A percentile compares a stretch with the other conserved stretches of the same genome.
These are phyloP conservation scores for Diaporthe helianthi DNA, from an alignment of 2,329 filamentous ascomycete genomes.

Conservation along the genomic window DNA sequence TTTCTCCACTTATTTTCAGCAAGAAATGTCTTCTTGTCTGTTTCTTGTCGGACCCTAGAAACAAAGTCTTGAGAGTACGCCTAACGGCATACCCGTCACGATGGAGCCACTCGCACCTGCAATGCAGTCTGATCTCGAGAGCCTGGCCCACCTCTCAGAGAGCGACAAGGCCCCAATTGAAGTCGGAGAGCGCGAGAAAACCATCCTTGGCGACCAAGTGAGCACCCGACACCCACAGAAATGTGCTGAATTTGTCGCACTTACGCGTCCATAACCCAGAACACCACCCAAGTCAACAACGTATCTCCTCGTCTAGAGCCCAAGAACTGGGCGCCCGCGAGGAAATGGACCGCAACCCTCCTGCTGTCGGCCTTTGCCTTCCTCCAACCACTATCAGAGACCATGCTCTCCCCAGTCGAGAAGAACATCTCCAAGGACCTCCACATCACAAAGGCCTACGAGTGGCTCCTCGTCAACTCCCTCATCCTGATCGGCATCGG, in stretches of 20 bases:
- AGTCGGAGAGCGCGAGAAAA: not conserved
- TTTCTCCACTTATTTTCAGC: not conserved
- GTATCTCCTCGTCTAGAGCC: not conserved
- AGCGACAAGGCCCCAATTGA: not conserved
- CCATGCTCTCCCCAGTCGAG: slow-evolving; percentile 43
- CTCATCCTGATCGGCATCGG: slow-evolving; percentile 18
- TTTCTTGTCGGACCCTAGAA: not conserved
- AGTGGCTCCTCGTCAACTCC: slow-evolving; percentile 16
- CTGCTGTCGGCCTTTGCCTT: slow-evolving; percentile 59
- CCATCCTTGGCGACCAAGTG: not conserved
- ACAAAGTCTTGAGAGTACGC: not conserved
- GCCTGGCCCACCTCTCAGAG: not conserved
- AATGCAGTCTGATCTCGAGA: not conserved
- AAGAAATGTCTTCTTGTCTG: rapidly evolving
- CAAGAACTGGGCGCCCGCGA: slow-evolving; percentile 51
- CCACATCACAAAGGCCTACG: not conserved
- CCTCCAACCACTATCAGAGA: slow-evolving; percentile 58
- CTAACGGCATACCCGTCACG: not conserved
- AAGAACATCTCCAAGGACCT: not conserved
- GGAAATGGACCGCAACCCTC: slow-evolving; percentile 55
- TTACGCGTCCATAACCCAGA: not conserved
- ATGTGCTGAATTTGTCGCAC: not conserved
- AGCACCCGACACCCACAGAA: not conserved
- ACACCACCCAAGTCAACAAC: too few species aligned
- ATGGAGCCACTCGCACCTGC: not conserved